These are phyloP conservation scores for Tetrapisispora taiwanensis DNA, from an alignment of 805 yeast genomes.

Conservation along the genomic window DNA sequence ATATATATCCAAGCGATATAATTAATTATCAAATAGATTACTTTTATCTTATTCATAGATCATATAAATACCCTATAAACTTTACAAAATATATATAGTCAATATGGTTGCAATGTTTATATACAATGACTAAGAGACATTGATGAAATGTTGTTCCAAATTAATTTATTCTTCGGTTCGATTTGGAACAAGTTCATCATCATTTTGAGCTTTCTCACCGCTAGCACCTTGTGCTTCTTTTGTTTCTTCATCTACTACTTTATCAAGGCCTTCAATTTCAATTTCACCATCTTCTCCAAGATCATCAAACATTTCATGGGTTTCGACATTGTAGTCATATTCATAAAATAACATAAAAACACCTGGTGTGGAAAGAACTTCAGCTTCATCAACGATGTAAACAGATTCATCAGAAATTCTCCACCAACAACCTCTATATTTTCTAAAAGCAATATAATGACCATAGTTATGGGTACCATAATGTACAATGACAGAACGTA, in stretches of 20 bases:
- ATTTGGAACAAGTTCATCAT: no score
- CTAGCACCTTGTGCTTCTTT: no score
- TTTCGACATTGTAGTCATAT: constrained; percentile 31
- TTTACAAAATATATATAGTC: no score
- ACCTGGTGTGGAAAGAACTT: constrained; percentile 74
- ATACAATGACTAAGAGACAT: no score
- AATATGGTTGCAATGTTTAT: no score
- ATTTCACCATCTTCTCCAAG: constrained; percentile 8
- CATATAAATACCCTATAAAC: no score
- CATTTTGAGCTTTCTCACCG: not conserved
- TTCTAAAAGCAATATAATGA: constrained; percentile 87
- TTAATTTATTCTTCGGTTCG: no score
- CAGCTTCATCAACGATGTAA: constrained; percentile 66
- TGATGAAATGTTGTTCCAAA: no score
- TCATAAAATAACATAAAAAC: constrained; percentile 92
- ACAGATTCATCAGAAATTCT: constrained; percentile 86
- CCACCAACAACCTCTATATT: constrained; percentile 85
- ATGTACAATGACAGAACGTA: constrained; percentile 83
- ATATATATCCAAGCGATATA: not conserved
- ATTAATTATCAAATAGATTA: no score
- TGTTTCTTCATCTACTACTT: constrained; percentile 9
- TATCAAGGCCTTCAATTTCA: constrained; percentile 14
- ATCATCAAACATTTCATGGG: constrained; percentile 24
- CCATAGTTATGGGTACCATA: constrained; percentile 96
- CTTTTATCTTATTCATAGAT: no score